Percentiles rank a stretch among this genome's conserved stretches.
Evolutionary conservation across 352 stramenopile genomes (phyloP).

Genomic region (Phytopythium montanum): DNA sequence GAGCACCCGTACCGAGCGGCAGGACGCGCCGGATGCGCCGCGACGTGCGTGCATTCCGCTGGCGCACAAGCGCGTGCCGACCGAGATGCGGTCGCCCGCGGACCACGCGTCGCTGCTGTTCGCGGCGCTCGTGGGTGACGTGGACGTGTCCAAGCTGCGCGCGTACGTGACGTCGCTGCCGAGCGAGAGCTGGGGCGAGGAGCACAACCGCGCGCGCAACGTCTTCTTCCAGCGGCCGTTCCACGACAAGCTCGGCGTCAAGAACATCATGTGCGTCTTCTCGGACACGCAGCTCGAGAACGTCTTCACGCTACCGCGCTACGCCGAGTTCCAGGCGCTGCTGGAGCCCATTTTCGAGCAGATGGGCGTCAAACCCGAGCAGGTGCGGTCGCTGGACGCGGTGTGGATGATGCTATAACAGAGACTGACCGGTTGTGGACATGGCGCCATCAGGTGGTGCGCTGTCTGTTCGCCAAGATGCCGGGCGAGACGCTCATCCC

Average conservation of each 20-base stretch:
- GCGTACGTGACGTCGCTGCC: slow-evolving; percentile 32
- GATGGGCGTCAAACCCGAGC: slow-evolving; percentile 36
- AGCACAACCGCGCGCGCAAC: slow-evolving; percentile 56
- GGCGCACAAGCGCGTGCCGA: slow-evolving; percentile 49
- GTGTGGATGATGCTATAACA: no score
- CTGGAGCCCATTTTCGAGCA: slow-evolving; percentile 77
- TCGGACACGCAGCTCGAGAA: slow-evolving; percentile 94
- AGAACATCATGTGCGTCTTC: slow-evolving; percentile 95
- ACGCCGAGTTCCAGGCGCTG: slow-evolving; percentile 35
- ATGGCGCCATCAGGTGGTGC: slow-evolving; percentile 87
- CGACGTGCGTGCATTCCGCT: slow-evolving; percentile 37
- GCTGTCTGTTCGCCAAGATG: slow-evolving; percentile 92
- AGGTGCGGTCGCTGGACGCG: no score
- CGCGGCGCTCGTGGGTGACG: slow-evolving; percentile 35
- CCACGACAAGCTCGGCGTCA: slow-evolving; percentile 95
- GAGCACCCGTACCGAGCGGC: slow-evolving; percentile 10
- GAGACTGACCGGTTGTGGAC: not conserved
- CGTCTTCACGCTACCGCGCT: slow-evolving; percentile 92
- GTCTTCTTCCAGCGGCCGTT: slow-evolving; percentile 88
- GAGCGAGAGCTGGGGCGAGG: slow-evolving; percentile 34
- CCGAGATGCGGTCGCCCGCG: slow-evolving; percentile 35
- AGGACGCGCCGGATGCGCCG: slow-evolving; percentile 36
- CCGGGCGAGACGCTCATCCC: slow-evolving; percentile 92
- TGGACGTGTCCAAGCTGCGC: slow-evolving; percentile 37
- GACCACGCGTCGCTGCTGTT: slow-evolving; percentile 38